phyloP scores from a whole-genome alignment of 345 rosid genomes.

The Pistacia vera region DNA sequence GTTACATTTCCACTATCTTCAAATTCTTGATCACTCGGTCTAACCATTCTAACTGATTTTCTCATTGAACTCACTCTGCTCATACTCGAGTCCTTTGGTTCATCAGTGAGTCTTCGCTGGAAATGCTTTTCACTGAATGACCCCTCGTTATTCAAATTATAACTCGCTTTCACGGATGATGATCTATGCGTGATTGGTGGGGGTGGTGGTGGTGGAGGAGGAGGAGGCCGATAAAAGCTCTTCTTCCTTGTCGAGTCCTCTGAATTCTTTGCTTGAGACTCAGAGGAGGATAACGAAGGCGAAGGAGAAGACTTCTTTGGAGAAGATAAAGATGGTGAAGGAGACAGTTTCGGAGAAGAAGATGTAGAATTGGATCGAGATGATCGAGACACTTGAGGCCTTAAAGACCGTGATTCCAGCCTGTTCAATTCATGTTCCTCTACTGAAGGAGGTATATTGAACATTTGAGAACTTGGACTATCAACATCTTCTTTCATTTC shows the following conservation, averaged over 20 bases:
- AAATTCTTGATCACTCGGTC: slow-evolving; percentile 33
- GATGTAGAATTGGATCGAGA: slow-evolving; percentile 28
- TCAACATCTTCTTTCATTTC: slow-evolving; percentile 48
- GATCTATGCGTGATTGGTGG: slow-evolving; percentile 35
- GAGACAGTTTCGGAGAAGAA: slow-evolving; percentile 46
- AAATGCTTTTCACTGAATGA: slow-evolving; percentile 24
- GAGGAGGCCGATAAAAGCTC: slow-evolving; percentile 44
- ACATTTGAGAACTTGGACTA: slow-evolving; percentile 18
- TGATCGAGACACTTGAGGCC: slow-evolving; percentile 32
- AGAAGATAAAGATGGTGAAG: slow-evolving; percentile 46
- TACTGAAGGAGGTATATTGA: slow-evolving; percentile 26
- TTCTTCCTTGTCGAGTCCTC: slow-evolving; percentile 58
- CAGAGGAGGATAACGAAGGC: slow-evolving; percentile 33
- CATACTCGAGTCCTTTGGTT: slow-evolving; percentile 16
- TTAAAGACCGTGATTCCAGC: slow-evolving; percentile 27
- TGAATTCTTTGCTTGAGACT: slow-evolving; percentile 39
- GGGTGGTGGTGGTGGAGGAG: slow-evolving; percentile 72
- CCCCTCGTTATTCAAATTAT: slow-evolving; percentile 25
- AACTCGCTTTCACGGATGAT: slow-evolving; percentile 30
- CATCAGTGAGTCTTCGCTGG: slow-evolving; percentile 27
- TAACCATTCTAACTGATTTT: slow-evolving; percentile 30
- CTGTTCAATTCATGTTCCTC: slow-evolving; percentile 35
- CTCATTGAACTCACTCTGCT: slow-evolving; percentile 18
- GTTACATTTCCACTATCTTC: slow-evolving; percentile 17
- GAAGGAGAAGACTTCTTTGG: slow-evolving; percentile 48